A percentile compares a stretch with the other conserved stretches of the same genome.
phyloP scores from a whole-genome alignment of 306 rosid genomes.

The Aeschynomene evenia region DNA sequence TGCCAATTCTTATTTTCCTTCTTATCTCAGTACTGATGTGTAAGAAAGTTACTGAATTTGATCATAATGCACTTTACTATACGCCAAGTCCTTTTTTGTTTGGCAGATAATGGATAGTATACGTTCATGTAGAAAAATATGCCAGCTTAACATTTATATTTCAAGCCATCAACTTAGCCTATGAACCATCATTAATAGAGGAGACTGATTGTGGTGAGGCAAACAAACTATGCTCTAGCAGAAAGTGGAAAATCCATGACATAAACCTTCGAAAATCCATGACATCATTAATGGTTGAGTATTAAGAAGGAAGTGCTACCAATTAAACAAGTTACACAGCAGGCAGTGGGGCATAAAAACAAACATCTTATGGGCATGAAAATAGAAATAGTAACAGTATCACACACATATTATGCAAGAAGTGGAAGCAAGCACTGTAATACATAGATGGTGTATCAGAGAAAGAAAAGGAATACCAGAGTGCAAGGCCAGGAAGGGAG shows the following conservation, averaged over 20 bases:
- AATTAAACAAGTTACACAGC: conserved; percentile 9
- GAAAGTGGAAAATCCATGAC: background rate
- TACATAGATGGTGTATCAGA: background rate
- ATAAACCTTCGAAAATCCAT: background rate
- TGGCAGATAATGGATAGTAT: too few relatives aligned
- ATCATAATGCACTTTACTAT: too few relatives aligned
- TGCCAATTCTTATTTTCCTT: conserved; percentile 16
- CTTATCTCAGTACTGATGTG: conserved; percentile 7
- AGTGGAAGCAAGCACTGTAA: background rate
- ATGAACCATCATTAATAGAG: background rate
- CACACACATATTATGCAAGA: background rate
- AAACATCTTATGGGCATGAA: background rate
- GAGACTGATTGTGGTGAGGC: background rate
- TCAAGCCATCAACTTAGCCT: background rate
- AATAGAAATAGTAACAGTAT: background rate
- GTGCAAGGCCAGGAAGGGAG: background rate
- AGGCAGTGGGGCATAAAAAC: conserved; percentile 11
- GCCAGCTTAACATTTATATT: background rate
- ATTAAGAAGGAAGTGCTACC: background rate
- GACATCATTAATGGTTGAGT: background rate
- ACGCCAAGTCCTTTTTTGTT: too few relatives aligned
- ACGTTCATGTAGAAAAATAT: background rate
- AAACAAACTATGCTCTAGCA: background rate
- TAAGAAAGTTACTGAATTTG: too few relatives aligned
- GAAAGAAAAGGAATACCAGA: background rate